Conservation (phyloP, 805 yeast genomes). For the Maudiozyma serrabonitensis region DNA sequence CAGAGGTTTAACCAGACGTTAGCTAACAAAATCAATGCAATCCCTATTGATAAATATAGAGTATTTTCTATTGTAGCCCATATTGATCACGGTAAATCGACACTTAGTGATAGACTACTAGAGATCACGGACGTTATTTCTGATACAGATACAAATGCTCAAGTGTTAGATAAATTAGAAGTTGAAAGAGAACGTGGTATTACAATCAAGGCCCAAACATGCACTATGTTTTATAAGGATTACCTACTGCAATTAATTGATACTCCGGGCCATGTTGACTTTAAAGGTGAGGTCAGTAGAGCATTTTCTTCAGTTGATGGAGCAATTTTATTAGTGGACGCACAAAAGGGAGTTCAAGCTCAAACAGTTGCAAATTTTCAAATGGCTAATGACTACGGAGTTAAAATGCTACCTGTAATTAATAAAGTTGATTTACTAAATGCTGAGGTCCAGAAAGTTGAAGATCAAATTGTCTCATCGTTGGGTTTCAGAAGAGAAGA, state of each 20-base stretch:
- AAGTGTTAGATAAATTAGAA: conserved; percentile 82
- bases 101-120: conserved; percentile 76
- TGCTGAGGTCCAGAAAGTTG: conserved; percentile 73
- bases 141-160: conserved; percentile 50
- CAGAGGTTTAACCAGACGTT: conserved; percentile 4
- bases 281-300: conserved; percentile 77
- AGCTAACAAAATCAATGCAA: conserved; percentile 58
- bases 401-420: conserved; percentile 77
- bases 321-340: conserved; percentile 82
- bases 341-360: conserved; percentile 93
- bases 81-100: conserved; percentile 84
- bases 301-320: conserved; percentile 97
- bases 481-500: conserved; percentile 60
- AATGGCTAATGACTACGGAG: conserved; percentile 76
- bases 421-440: conserved; percentile 80
- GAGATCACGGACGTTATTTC: conserved; percentile 88
- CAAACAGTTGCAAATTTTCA: conserved; percentile 97
- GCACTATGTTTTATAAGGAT: conserved; percentile 79
- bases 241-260: conserved; percentile 85
- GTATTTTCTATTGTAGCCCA: conserved; percentile 95
- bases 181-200: conserved; percentile 96
- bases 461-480: conserved; percentile 74
- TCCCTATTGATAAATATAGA: conserved; percentile 75
- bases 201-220: conserved; percentile 94
- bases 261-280: conserved; percentile 97